Conservation (phyloP, 148 eudicot species). For the Rhododendron ovatum region DNA sequence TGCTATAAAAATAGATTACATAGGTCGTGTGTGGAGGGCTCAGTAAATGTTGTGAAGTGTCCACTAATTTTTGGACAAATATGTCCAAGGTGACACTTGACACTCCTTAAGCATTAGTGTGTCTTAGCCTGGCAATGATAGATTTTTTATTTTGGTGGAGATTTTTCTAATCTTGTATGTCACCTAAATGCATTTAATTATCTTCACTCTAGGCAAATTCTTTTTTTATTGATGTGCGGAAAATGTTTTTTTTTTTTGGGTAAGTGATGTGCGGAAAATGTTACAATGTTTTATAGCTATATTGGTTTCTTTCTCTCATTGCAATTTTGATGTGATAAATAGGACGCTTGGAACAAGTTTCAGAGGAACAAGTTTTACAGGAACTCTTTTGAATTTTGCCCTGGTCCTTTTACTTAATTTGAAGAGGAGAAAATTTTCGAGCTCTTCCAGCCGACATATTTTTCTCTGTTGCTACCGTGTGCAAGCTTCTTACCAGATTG, state of each 20-base stretch:
- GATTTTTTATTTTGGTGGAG: neutral
- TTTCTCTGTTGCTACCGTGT: neutral
- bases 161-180: neutral
- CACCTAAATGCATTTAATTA: neutral
- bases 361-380: too few species aligned
- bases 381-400: neutral
- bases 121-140: neutral
- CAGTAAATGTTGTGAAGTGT: neutral
- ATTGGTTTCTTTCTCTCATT: neutral
- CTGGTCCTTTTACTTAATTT: neutral
- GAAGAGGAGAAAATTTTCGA: neutral
- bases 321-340: conserved; percentile 9
- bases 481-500: too few species aligned
- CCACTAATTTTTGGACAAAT: neutral
- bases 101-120: neutral
- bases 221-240: neutral
- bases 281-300: neutral
- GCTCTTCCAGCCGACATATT: neutral
- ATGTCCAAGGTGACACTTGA: neutral
- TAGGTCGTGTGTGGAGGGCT: neutral
- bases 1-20: neutral
- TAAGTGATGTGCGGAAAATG: neutral
- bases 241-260: neutral
- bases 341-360: conserved; percentile 10
- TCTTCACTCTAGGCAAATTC: neutral